These are phyloP conservation scores for Bertia moriformis DNA, from an alignment of 2,329 filamentous ascomycete genomes.

Conservation along the genomic window DNA sequence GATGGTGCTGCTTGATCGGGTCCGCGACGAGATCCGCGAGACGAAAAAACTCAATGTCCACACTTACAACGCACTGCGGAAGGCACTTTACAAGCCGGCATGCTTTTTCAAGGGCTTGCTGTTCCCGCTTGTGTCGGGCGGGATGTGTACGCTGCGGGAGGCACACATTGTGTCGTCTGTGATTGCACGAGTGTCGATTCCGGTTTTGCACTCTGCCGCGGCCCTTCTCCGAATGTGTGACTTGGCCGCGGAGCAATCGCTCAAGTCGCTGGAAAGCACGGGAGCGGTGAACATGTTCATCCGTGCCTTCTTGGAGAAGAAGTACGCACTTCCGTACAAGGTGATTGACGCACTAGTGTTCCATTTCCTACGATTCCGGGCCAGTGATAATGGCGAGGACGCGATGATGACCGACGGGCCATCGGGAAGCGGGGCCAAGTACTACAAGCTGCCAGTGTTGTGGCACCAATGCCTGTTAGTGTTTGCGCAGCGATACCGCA, in stretches of 20 bases:
- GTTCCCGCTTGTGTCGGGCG: conserved; percentile 73
- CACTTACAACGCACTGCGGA: conserved; percentile 85
- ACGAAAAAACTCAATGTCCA: conserved; percentile 92
- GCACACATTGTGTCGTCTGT: conserved; percentile 84
- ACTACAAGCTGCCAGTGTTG: conserved; percentile 67
- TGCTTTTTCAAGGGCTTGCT: conserved; percentile 95
- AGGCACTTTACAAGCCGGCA: conserved; percentile 80
- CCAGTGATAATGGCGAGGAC: conserved; percentile 40
- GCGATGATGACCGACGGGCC: conserved; percentile 32
- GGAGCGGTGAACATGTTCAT: conserved; percentile 93
- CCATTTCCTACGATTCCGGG: conserved; percentile 84
- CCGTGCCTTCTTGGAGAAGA: conserved; percentile 83
- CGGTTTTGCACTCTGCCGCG: conserved; percentile 80
- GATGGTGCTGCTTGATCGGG: conserved; percentile 71
- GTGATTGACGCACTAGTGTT: conserved; percentile 91
- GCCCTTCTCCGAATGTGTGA: conserved; percentile 86
- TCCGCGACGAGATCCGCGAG: conserved; percentile 88
- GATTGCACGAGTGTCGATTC: conserved; percentile 70
- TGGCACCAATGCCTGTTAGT: conserved; percentile 91
- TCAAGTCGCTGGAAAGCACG: conserved; percentile 67
- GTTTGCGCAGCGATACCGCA: conserved; percentile 87
- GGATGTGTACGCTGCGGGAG: conserved; percentile 82
- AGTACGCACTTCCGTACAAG: conserved; percentile 88
- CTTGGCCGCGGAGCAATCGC: conserved; percentile 73
- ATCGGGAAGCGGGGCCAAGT: too few relatives aligned